A percentile compares a stretch with the other conserved stretches of the same genome.
phyloP scores from a whole-genome alignment of 2,329 filamentous ascomycete species.

The Dryadomyces quercus-mongolicae region DNA sequence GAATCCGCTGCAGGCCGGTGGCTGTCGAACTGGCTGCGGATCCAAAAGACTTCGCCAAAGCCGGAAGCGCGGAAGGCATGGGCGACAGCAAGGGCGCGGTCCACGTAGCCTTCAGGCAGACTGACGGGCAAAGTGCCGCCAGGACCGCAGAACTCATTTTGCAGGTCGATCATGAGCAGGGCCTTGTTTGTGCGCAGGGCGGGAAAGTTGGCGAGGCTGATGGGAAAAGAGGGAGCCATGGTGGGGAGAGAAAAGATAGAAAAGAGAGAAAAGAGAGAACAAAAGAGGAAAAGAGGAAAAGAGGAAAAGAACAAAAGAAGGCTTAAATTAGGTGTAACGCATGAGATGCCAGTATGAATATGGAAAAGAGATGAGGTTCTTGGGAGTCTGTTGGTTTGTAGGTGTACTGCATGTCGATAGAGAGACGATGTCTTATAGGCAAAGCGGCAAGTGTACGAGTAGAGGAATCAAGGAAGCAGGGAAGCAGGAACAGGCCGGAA shows the following conservation, averaged over 20 bases:
- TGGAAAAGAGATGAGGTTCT: not conserved
- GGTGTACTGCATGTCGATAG: not conserved
- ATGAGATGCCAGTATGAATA: not conserved
- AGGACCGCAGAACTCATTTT: constrained; percentile 73
- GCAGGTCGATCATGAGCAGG: constrained; percentile 73
- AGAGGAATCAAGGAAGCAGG: no score
- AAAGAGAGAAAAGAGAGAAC: not conserved
- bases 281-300: not conserved
- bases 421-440: not conserved
- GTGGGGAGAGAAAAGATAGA: not conserved
- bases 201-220: constrained; percentile 43
- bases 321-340: not conserved
- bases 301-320: not conserved
- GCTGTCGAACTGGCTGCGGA: constrained; percentile 62
- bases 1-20: constrained; percentile 44
- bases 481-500: not conserved
- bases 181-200: constrained; percentile 51
- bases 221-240: constrained; percentile 36
- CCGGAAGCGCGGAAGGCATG: constrained; percentile 61
- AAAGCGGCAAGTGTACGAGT: not conserved
- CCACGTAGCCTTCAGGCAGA: constrained; percentile 52
- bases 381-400: not conserved
- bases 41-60: constrained; percentile 67
- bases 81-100: constrained; percentile 53
- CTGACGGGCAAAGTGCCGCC: constrained; percentile 56